phyloP scores from a whole-genome alignment of 768 basidiomycete genomes.

The Suillus americanus region DNA sequence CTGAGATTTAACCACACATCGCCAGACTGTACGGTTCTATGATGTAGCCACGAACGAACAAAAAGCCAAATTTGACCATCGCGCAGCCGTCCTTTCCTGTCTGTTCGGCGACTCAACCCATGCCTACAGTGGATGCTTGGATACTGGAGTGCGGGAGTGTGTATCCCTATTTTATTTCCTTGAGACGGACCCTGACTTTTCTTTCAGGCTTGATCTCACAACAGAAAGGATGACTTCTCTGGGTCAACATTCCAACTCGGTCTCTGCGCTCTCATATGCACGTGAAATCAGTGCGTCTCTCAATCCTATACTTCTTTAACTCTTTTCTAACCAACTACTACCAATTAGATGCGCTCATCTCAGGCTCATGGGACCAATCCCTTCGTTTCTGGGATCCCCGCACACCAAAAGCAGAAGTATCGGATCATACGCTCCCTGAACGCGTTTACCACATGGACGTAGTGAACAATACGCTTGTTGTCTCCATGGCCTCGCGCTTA shows the following conservation, averaged over 20 bases:
- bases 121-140: conserved; percentile 86
- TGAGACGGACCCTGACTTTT: background rate
- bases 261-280: conserved; percentile 76
- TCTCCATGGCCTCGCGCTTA: conserved; percentile 88
- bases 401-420: conserved; percentile 52
- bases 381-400: conserved; percentile 88
- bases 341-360: conserved; percentile 64
- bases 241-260: conserved; percentile 78
- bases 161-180: conserved; percentile 24
- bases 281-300: conserved; percentile 56
- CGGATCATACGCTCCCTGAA: conserved; percentile 68
- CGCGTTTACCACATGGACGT: conserved; percentile 85
- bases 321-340: background rate
- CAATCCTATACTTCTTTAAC: background rate
- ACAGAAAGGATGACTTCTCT: conserved; percentile 71
- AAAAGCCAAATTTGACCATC: conserved; percentile 83
- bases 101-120: conserved; percentile 64
- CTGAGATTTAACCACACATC: conserved; percentile 35
- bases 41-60: conserved; percentile 56
- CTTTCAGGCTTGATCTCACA: conserved; percentile 68
- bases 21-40: conserved; percentile 63
- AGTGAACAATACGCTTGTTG: conserved; percentile 77
- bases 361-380: conserved; percentile 92
- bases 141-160: conserved; percentile 80
- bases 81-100: conserved; percentile 85